Base-by-base conservation (phyloP, 2,329 filamentous ascomycete species). In the Celoporthe dispersa region DNA sequence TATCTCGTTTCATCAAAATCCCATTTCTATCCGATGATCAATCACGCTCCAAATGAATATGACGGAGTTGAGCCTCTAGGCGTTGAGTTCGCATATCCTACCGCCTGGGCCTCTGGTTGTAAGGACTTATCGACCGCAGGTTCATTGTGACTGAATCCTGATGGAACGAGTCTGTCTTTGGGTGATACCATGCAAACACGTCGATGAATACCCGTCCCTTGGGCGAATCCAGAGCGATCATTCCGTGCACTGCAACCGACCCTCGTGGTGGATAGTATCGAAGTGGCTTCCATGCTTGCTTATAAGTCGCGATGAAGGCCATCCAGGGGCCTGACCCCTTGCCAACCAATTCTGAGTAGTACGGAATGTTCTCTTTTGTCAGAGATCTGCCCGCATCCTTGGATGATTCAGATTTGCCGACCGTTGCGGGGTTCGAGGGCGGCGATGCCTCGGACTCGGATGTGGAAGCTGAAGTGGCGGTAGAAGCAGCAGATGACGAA, bases 131-230 rank as follows among this genome's bases (percentile, higher is more conserved):
- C 8, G 68, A 66, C 74, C 83, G 82, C 25, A 86, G 73, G n/a
- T 77, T 75, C 61, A 85, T 79, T 41, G 71, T 63, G 74, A 81
- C 76, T 64, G 78, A 80, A 22, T 74, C 76, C 16, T 68, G 57
- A 68, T 86, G 81, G 66, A 82, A 87, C 61, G 78, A 80, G 71
- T 82, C 81, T 55, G 82, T 83, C 76, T 87, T 85, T 1, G 88
- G 87, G 75, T 90, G 83, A 77, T 86, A 90, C 77, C 84, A 87
- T 1, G 82, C 85, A 14, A 78, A 70, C 2, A 87, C 86, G 70
- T 88, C 85, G 16, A 89, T 79, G 2, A 83, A 81, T 68, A 89
- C 75, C 64, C 80, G 80, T 0, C 83, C 82, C 31, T 78, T 81
- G 1, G 83, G 76, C 2, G 85, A 81, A 55, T 84, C 80, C 1